phyloP scores from a whole-genome alignment of 2,329 filamentous ascomycete species.

The Fusarium miscanthi region DNA sequence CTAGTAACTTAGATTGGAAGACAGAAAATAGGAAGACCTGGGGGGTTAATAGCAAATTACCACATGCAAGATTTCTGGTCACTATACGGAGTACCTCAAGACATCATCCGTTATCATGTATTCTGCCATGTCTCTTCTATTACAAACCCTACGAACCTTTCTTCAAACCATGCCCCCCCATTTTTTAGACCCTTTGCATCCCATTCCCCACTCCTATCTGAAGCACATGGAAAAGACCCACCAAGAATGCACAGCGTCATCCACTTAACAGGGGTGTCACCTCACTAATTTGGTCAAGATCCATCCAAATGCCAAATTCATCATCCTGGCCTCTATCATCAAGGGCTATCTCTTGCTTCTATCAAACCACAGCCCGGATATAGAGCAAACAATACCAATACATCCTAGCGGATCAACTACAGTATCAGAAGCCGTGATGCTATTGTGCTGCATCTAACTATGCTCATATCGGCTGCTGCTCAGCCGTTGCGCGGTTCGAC shows the following conservation, averaged over 20 bases:
- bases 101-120: background rate
- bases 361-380: conserved; percentile 5
- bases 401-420: conserved; percentile 19
- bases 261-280: conserved; percentile 26
- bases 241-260: conserved; percentile 33
- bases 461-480: conserved; percentile 49
- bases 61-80: background rate
- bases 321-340: conserved; percentile 18
- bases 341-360: conserved; percentile 1
- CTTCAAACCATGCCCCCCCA: conserved; percentile 20
- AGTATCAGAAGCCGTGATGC: conserved; percentile 41
- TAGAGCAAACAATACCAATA: conserved; percentile 12
- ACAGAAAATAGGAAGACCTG: too few species aligned
- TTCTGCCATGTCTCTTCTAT: background rate
- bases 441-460: conserved; percentile 40
- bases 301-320: conserved; percentile 35
- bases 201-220: conserved; percentile 20
- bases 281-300: conserved; percentile 29
- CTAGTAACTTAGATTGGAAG: background rate
- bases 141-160: background rate
- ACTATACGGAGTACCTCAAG: background rate
- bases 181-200: conserved; percentile 9
- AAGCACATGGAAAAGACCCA: conserved; percentile 18
- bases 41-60: background rate
- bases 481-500: conserved; percentile 55